A percentile compares a stretch with the other conserved stretches of the same genome.
Evolutionary conservation across 2,329 filamentous ascomycete genomes (phyloP).

Genomic region (Neurospora sp.): DNA sequence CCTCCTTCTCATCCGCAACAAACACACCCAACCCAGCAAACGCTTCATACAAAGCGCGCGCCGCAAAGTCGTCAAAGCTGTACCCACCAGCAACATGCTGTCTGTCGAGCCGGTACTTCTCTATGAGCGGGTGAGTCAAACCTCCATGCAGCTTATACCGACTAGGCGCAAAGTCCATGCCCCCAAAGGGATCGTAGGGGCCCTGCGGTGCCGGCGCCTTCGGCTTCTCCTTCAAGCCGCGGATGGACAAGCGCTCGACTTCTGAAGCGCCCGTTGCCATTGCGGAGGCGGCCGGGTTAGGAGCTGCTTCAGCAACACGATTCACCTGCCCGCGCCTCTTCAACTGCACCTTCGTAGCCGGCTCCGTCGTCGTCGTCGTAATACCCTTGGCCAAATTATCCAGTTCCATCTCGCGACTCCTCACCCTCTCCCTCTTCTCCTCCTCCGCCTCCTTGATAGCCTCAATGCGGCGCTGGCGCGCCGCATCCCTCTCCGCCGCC

Average conservation of each 20-base stretch:
- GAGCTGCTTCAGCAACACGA: background rate
- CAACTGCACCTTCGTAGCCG: constrained; percentile 23
- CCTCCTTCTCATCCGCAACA: constrained; percentile 64
- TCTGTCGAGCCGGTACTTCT: constrained; percentile 51
- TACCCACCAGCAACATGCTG: constrained; percentile 72
- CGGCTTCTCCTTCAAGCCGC: constrained; percentile 62
- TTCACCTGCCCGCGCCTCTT: constrained; percentile 17
- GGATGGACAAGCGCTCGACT: constrained; percentile 49
- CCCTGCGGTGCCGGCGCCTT: constrained; percentile 41
- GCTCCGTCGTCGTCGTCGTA: background rate
- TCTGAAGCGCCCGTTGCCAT: constrained; percentile 16
- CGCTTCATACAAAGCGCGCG: constrained; percentile 73
- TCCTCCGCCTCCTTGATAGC: constrained; percentile 61
- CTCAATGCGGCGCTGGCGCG: constrained; percentile 50
- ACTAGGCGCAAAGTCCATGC: constrained; percentile 55
- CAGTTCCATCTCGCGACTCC: constrained; percentile 59
- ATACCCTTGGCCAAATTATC: constrained; percentile 53
- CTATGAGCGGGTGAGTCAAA: constrained; percentile 56
- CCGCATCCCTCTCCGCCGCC: constrained; percentile 57
- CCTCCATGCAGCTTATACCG: constrained; percentile 60
- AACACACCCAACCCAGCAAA: constrained; percentile 86
- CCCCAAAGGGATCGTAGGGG: constrained; percentile 84
- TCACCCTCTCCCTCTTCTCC: constrained; percentile 54
- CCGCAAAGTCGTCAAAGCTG: constrained; percentile 70
- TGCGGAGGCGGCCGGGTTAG: background rate